These are phyloP conservation scores for Podospora bellae-mahoneyi DNA, from an alignment of 495 filamentous ascomycete species.

Conservation along the genomic window DNA sequence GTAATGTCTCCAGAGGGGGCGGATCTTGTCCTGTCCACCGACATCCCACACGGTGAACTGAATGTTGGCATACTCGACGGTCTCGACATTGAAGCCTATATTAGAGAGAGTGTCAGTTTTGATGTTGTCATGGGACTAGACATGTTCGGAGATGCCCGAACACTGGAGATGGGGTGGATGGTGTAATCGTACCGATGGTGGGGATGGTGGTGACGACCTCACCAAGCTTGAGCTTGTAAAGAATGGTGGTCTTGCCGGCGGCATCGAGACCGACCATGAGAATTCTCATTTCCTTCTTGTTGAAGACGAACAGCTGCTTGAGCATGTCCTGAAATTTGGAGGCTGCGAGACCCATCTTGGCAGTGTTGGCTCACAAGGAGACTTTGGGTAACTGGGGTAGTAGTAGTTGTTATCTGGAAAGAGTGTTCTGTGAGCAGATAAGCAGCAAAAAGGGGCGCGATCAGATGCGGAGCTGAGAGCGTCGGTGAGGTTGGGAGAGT, in stretches of 20 bases:
- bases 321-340: conserved; percentile 27
- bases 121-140: background rate
- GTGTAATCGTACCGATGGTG: conserved; percentile 84
- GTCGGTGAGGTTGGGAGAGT: background rate
- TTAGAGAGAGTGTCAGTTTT: conserved; percentile 30
- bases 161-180: background rate
- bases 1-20: conserved; percentile 99
- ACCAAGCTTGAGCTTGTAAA: conserved; percentile 99
- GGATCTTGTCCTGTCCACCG: conserved; percentile 99
- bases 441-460: background rate
- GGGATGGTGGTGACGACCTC: conserved; percentile 99
- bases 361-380: conserved; percentile 22
- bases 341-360: conserved; percentile 35
- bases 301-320: conserved; percentile 63
- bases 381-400: conserved; percentile 10
- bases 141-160: background rate
- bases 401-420: conserved; percentile 18
- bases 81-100: conserved; percentile 98
- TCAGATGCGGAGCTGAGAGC: background rate
- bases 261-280: conserved; percentile 99
- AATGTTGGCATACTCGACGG: conserved; percentile 99
- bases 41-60: conserved; percentile 99
- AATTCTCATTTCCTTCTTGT: conserved; percentile 99
- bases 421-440: conserved; percentile 16
- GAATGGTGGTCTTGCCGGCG: conserved; percentile 99